These are phyloP conservation scores for Populus alba DNA, from an alignment of 345 rosid genomes.

Conservation along the genomic window DNA sequence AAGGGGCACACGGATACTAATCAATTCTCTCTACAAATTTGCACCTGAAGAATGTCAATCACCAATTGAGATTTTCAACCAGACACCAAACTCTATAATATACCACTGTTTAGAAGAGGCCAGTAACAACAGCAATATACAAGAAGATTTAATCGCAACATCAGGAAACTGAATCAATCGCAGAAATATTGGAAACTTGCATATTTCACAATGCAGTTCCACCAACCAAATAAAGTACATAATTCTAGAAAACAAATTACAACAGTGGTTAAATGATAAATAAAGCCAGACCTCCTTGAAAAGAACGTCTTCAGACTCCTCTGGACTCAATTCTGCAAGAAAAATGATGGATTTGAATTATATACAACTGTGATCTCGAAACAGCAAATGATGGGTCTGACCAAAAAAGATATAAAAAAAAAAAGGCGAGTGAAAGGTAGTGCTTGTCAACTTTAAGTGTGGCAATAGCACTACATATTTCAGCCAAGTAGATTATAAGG, in stretches of 20 bases:
- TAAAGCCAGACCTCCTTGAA: slow-evolving; percentile 77
- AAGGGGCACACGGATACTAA: not conserved
- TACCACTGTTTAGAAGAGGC: not conserved
- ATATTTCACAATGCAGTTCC: not conserved
- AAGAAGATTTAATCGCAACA: not conserved
- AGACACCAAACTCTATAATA: not conserved
- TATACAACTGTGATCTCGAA: not conserved
- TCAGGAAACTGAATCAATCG: not conserved
- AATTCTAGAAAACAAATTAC: not conserved
- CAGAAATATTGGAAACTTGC: not conserved
- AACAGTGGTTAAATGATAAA: slow-evolving; percentile 4
- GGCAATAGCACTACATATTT: not conserved
- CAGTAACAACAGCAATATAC: not conserved
- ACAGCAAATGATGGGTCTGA: not conserved
- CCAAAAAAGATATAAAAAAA: too few species aligned
- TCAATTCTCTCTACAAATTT: not conserved
- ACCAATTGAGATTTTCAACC: not conserved
- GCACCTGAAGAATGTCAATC: not conserved
- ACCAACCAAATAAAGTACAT: not conserved
- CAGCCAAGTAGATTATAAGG: not conserved
- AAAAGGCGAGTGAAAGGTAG: not conserved
- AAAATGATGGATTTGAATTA: slow-evolving; percentile 8
- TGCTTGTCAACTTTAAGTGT: too few species aligned
- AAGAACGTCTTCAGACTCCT: slow-evolving; percentile 97
- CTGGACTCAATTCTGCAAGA: slow-evolving; percentile 77